These are phyloP conservation scores for Plasmopara viticola DNA, from an alignment of 352 stramenopile species.

Conservation along the genomic window DNA sequence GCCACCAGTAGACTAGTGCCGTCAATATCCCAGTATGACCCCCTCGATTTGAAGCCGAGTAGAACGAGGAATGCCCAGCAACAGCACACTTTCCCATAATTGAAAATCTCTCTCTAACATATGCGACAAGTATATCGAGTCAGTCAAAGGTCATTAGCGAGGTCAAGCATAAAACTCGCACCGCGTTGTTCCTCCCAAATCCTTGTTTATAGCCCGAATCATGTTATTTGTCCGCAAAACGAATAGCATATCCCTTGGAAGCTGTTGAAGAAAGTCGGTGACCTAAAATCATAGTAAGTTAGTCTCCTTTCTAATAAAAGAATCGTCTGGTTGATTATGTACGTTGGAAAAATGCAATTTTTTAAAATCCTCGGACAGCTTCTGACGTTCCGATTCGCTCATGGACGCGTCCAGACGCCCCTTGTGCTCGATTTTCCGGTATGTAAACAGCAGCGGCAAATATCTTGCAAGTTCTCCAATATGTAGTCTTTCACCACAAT, in stretches of 20 bases:
- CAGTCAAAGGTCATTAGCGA: slow-evolving; percentile 3
- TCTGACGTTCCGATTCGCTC: slow-evolving; percentile 54
- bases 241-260: slow-evolving; percentile 89
- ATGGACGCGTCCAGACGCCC: slow-evolving; percentile 57
- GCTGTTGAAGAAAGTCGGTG: slow-evolving; percentile 73
- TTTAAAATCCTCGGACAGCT: slow-evolving; percentile 56
- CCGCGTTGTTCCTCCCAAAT: slow-evolving; percentile 70
- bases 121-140: neutral
- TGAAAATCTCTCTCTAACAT: slow-evolving; percentile 56
- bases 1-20: slow-evolving; percentile 45
- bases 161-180: slow-evolving; percentile 10
- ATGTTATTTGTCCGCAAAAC: slow-evolving; percentile 90
- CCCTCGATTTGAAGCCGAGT: slow-evolving; percentile 14
- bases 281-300: slow-evolving; percentile 33
- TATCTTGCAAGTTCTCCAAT: slow-evolving; percentile 58
- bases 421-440: slow-evolving; percentile 62
- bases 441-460: slow-evolving; percentile 85
- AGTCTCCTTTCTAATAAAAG: neutral
- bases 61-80: slow-evolving; percentile 47
- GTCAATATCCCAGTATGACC: slow-evolving; percentile 12
- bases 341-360: slow-evolving; percentile 60
- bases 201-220: slow-evolving; percentile 86
- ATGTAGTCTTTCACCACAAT: slow-evolving; percentile 50
- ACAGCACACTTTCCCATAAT: slow-evolving; percentile 73
- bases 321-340: slow-evolving; percentile 9